Evolutionary conservation across 2,329 filamentous ascomycete species (phyloP).

Genomic region (Aaosphaeria pasadenensis): DNA sequence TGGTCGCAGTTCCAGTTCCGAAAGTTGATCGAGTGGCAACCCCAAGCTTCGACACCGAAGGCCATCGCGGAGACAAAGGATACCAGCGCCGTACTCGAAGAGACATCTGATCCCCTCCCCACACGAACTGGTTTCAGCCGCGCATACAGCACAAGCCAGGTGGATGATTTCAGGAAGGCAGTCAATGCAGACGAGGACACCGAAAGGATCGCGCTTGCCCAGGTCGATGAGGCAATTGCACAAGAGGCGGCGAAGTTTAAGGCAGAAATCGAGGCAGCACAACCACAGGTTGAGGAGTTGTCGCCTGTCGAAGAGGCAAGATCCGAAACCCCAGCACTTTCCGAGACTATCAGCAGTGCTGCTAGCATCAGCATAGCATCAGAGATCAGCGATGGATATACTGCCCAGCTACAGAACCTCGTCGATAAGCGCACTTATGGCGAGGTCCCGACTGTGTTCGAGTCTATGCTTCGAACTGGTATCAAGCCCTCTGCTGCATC

Average conservation of each 20-base stretch:
- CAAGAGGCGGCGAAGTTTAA: conserved; percentile 68
- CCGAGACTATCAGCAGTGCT: conserved; percentile 25
- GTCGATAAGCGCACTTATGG: conserved; percentile 70
- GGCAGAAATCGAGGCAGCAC: conserved; percentile 44
- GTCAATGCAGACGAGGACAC: conserved; percentile 44
- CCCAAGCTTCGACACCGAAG: conserved; percentile 39
- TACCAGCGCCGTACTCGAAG: conserved; percentile 25
- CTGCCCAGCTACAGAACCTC: conserved; percentile 74
- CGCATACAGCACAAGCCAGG: conserved; percentile 53
- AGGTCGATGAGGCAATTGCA: conserved; percentile 81
- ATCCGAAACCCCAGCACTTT: conserved; percentile 28
- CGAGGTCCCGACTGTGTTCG: conserved; percentile 87
- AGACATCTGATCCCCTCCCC: conserved; percentile 24
- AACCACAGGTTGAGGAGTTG: conserved; percentile 31
- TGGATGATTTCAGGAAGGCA: conserved; percentile 60
- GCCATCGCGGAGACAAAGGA: conserved; percentile 37
- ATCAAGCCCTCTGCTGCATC: conserved; percentile 76
- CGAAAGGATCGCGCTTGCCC: conserved; percentile 62
- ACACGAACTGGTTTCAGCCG: conserved; percentile 40
- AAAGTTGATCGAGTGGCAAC: conserved; percentile 86
- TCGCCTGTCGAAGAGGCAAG: conserved; percentile 25
- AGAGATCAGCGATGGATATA: conserved; percentile 67
- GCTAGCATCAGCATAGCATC: conserved; percentile 57
- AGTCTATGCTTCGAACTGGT: conserved; percentile 80
- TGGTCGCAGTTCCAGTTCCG: conserved; percentile 92